Evolutionary conservation across 2,329 filamentous ascomycete genomes (phyloP), one percentile per base, ranked within the genome.

Genomic region (Monilinia laxa): DNA sequence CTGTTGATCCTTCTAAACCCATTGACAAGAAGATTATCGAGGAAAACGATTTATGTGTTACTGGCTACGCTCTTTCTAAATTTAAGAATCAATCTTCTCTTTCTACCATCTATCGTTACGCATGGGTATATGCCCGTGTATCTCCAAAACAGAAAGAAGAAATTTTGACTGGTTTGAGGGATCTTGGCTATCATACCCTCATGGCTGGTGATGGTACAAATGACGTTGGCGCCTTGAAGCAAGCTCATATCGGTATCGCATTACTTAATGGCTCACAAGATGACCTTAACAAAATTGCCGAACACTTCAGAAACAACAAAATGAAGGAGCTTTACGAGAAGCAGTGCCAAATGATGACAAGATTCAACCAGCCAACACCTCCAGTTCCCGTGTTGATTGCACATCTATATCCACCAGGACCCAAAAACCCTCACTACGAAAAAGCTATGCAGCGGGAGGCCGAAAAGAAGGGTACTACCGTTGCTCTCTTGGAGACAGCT

Each of bases 291-390:
- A 93, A 90, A 77, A 99, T 99, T 73, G 90, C 91, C 35, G 95
- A 98, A 76, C 93, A 99, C 79, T 89, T 90, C 75, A 90, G 95
- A 73, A 96, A 93, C 78, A 96, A 90, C 52, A 96, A 93, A 84
- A 96, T 99, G 91, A 98, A 97, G 84, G 93, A 97, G 71, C 87
- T 99, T 71, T 99, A 99, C 77, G 92, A 98, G 81, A 98, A 99
- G 83, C 95, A 99, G 78, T 85, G 90, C 66, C 83, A 88, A 57
- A 84, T 99, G 78, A 97, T 99, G 92, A 86, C 90, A 76, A 87
- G 94, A 70, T 99, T 98, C 85, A 97, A 96, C 77, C 93, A 97
- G 78, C 92, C 93, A 18, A 78, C 87, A 1, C 95, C 95, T n/a
- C 95, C 95, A 0, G 91, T 98, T 1, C 95, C 95, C n/a, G 81